These are phyloP conservation scores for Gelatoporia subvermispora DNA, from an alignment of 768 basidiomycete species.

Conservation along the genomic window DNA sequence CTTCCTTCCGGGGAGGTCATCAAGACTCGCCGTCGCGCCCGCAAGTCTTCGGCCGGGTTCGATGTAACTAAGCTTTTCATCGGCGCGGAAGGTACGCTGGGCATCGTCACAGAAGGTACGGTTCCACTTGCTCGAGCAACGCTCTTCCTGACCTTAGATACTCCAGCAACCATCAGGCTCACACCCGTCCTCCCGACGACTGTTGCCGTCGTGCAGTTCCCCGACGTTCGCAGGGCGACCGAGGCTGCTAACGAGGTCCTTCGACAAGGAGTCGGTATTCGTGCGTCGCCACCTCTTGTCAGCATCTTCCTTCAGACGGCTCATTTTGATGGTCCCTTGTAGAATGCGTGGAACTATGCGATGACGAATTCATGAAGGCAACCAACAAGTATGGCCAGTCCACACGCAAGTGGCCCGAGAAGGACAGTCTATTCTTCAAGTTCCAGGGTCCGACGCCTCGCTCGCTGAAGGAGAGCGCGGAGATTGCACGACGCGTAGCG, in stretches of 20 bases:
- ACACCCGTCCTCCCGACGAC: constrained; percentile 79
- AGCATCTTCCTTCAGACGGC: too few relatives aligned
- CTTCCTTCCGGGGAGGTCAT: constrained; percentile 87
- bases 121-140: neutral
- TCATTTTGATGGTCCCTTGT: constrained; percentile 1
- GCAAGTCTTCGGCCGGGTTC: constrained; percentile 87
- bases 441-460: constrained; percentile 67
- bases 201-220: constrained; percentile 81
- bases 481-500: constrained; percentile 51
- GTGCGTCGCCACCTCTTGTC: constrained; percentile 37
- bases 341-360: constrained; percentile 86
- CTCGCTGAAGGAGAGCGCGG: constrained; percentile 57
- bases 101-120: constrained; percentile 82
- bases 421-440: constrained; percentile 81
- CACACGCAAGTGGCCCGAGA: constrained; percentile 51
- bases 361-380: constrained; percentile 63
- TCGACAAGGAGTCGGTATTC: constrained; percentile 69
- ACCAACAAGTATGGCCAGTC: constrained; percentile 51
- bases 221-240: constrained; percentile 67
- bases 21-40: constrained; percentile 72
- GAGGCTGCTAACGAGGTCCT: constrained; percentile 71
- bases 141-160: neutral
- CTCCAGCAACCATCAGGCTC: constrained; percentile 69
- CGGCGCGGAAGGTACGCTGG: constrained; percentile 78
- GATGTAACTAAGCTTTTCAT: constrained; percentile 84